Evolutionary conservation across 129 eudicot genomes (phyloP), one percentile per base, ranked within the genome.

Genomic region (Helichrysum umbraculigerum): DNA sequence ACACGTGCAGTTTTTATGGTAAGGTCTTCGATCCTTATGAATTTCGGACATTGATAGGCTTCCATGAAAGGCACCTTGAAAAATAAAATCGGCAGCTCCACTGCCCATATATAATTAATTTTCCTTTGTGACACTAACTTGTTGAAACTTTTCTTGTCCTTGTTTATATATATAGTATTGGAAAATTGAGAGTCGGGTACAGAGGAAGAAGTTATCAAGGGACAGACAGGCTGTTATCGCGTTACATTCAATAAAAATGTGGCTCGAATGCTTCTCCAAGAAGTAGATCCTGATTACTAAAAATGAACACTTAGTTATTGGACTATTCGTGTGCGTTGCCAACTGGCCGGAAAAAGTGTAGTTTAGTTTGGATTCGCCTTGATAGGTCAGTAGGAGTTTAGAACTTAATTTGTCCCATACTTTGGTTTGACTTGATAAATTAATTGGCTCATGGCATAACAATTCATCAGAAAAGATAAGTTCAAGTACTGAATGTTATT

Each of bases 1-100:
- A 47, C 88, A 87, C 4, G 58, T 73, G 73, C 88, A 87, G 75
- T 87, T 69, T 39, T 64, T 68, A 34, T 87, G 90, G 76, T 83
- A 83, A 3, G 91, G 86, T 66, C 88, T 76, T 0, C 76, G 79
- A 28, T 87, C 84, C 57, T 81, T 81, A 7, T 72, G 75, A 63
- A 29, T 52, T 51, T 84, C 75, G 4, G 66, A 21, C 35, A 71
- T 66, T 25, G 83, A 87, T 33, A 86, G 21, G 22, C 64, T 75
- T 47, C 82, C 81, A 22, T 62, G 66, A 52, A 76, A 69, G 5
- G 68, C 78, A 25, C 77, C 81, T 37, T 63, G 77, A 20, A 79
- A 42, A 70, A 79, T 73, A 74, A 78, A 22, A 16, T 68, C 66
- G 50, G 83, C 82, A 32, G 82, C 79, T 66, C 50, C 72, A 62